Evolutionary conservation across 768 basidiomycete species (phyloP).

Genomic region (Termitomyces sp.): DNA sequence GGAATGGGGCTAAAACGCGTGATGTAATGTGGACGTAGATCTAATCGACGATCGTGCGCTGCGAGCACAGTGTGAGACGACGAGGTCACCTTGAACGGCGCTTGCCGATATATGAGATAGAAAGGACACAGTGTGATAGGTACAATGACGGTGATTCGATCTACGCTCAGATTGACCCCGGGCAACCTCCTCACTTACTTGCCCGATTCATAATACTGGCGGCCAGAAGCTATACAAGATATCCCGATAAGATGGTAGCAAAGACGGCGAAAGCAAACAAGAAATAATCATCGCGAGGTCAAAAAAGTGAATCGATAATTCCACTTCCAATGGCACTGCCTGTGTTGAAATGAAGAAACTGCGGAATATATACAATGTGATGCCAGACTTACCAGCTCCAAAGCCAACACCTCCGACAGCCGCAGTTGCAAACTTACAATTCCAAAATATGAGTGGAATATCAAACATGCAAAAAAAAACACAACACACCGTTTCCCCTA

Average conservation of each 20-base stretch:
- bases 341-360: constrained; percentile 8
- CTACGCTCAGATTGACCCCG: too few species aligned
- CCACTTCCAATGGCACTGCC: constrained; percentile 41
- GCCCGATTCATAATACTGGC: too few species aligned
- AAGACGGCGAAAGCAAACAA: background rate
- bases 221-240: too few species aligned
- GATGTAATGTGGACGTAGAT: too few species aligned
- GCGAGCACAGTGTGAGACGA: too few species aligned
- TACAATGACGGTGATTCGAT: too few species aligned
- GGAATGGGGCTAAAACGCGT: too few species aligned
- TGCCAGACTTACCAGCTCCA: constrained; percentile 49
- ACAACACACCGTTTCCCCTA: constrained; percentile 45
- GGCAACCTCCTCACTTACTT: too few species aligned
- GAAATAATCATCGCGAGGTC: background rate
- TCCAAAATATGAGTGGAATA: background rate
- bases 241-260: background rate
- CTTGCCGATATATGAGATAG: too few species aligned
- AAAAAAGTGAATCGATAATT: constrained; percentile 45
- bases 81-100: too few species aligned
- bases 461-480: constrained; percentile 1
- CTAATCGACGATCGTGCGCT: too few species aligned
- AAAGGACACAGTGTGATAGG: too few species aligned
- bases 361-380: background rate
- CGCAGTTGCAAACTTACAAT: constrained; percentile 40
- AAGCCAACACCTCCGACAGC: constrained; percentile 68